Evolutionary conservation across 805 yeast genomes (phyloP).

Genomic region (Allodekkera sacchari): DNA sequence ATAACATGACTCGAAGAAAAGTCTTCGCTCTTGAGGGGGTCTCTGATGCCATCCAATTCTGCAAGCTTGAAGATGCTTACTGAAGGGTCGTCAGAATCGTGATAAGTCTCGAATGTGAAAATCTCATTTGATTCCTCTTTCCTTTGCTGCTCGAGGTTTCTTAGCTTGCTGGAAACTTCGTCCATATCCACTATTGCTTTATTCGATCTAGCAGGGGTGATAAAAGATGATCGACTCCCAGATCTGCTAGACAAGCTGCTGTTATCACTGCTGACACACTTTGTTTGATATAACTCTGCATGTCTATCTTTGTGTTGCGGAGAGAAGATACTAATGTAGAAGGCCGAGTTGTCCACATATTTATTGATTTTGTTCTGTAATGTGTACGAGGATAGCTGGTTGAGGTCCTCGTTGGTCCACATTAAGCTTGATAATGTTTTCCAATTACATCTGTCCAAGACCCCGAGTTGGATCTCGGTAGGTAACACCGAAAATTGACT

Average conservation of each 20-base stretch:
- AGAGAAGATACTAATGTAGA: constrained; percentile 18
- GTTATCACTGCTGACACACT: constrained; percentile 7
- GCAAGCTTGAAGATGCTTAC: constrained; percentile 13
- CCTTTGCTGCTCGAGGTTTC: constrained; percentile 3
- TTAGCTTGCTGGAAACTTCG: constrained; percentile 8
- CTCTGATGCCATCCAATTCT: constrained; percentile 11
- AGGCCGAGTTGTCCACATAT: constrained; percentile 2
- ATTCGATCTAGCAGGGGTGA: not conserved
- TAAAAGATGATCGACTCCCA: not conserved
- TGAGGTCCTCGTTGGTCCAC: constrained; percentile 4
- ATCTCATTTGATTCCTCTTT: not conserved
- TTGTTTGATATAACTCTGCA: constrained; percentile 18
- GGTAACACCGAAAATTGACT: constrained; percentile 11
- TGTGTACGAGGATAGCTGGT: constrained; percentile 6
- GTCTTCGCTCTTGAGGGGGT: constrained; percentile 12
- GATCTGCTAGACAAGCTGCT: not conserved
- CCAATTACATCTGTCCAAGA: constrained; percentile 10
- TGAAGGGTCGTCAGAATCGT: not conserved
- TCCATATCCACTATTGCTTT: constrained; percentile 5
- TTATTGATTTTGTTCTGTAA: constrained; percentile 3
- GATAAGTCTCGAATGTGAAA: constrained; percentile 1
- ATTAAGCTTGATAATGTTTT: constrained; percentile 7
- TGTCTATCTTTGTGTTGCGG: constrained; percentile 18
- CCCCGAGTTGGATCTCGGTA: constrained; percentile 15
- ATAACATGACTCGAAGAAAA: not conserved